These are phyloP conservation scores for Metschnikowia corniflorae DNA, from an alignment of 805 yeast species.

Conservation along the genomic window DNA sequence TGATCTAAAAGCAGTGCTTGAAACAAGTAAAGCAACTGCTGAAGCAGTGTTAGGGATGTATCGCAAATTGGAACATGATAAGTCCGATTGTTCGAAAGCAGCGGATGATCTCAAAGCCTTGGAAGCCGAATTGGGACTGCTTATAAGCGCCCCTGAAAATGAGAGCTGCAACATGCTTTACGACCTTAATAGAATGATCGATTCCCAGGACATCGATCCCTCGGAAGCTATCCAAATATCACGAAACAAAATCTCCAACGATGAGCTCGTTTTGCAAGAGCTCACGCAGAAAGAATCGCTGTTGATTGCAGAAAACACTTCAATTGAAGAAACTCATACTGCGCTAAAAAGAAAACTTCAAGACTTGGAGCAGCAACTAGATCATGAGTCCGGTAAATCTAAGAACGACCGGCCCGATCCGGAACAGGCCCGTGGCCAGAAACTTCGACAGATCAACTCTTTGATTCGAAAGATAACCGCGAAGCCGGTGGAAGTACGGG, in stretches of 20 bases:
- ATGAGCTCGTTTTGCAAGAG: slow-evolving; percentile 3
- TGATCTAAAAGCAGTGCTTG: slow-evolving; percentile 25
- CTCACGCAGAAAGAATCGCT: slow-evolving; percentile 4
- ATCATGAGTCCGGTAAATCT: slow-evolving; percentile 1
- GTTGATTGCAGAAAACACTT: slow-evolving; percentile 3
- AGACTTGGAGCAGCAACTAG: slow-evolving; percentile 2
- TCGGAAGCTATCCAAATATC: slow-evolving; percentile 16
- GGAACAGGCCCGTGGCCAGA: slow-evolving; percentile 17
- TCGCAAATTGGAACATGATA: slow-evolving; percentile 22
- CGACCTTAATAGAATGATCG: slow-evolving; percentile 14
- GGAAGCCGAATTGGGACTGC: slow-evolving; percentile 17
- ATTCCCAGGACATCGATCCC: slow-evolving; percentile 14
- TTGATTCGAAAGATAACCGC: slow-evolving; percentile 10
- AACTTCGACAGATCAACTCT: slow-evolving; percentile 14
- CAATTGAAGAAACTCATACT: neutral
- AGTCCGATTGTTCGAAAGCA: slow-evolving; percentile 24
- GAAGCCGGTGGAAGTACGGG: slow-evolving; percentile 3
- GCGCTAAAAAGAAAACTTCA: slow-evolving; percentile 8
- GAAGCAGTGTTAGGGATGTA: slow-evolving; percentile 26
- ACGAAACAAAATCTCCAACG: slow-evolving; percentile 10
- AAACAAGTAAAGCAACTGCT: slow-evolving; percentile 26
- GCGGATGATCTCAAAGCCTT: slow-evolving; percentile 22
- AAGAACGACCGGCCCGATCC: slow-evolving; percentile 10
- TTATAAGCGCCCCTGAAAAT: slow-evolving; percentile 14
- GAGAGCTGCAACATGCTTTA: slow-evolving; percentile 14